These are phyloP conservation scores for Ganoderma resinaceum DNA, from an alignment of 1,284 basidiomycete genomes.

Conservation along the genomic window DNA sequence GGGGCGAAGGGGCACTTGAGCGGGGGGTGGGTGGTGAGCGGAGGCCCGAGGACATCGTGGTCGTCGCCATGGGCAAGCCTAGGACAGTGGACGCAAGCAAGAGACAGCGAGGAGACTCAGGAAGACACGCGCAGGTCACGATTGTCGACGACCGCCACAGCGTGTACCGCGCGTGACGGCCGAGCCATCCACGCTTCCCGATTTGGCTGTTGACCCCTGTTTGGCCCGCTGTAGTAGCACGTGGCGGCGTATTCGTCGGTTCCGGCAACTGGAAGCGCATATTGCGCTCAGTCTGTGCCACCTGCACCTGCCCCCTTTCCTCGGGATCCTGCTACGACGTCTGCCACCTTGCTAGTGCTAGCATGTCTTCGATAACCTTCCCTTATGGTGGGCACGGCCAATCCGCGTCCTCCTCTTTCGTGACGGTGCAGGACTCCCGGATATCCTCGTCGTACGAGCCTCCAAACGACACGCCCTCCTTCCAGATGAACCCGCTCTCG, in stretches of 20 bases:
- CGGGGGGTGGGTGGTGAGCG: slow-evolving; percentile 58
- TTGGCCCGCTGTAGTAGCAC: slow-evolving; percentile 25
- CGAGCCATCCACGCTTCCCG: slow-evolving; percentile 12
- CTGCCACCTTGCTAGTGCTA: neutral
- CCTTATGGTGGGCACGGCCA: slow-evolving; percentile 39
- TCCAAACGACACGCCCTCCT: slow-evolving; percentile 52
- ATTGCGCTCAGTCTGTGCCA: slow-evolving; percentile 15
- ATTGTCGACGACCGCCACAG: slow-evolving; percentile 24
- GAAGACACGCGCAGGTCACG: neutral
- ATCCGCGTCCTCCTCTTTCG: slow-evolving; percentile 42
- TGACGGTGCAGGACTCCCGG: slow-evolving; percentile 44
- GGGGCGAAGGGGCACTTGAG: slow-evolving; percentile 63
- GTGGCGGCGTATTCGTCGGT: slow-evolving; percentile 28
- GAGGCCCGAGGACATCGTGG: slow-evolving; percentile 52
- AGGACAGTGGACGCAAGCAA: slow-evolving; percentile 10
- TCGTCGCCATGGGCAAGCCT: slow-evolving; percentile 18
- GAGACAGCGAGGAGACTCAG: neutral
- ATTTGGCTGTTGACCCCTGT: slow-evolving; percentile 29
- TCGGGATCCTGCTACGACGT: neutral
- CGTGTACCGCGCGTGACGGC: slow-evolving; percentile 9
- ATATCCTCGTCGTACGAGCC: slow-evolving; percentile 48
- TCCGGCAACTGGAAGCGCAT: slow-evolving; percentile 10
- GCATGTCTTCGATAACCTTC: slow-evolving; percentile 53
- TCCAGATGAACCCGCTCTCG: slow-evolving; percentile 82
- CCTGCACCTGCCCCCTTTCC: neutral